Conservation (phyloP, 352 stramenopile species). For the Globisporangium irregulare region DNA sequence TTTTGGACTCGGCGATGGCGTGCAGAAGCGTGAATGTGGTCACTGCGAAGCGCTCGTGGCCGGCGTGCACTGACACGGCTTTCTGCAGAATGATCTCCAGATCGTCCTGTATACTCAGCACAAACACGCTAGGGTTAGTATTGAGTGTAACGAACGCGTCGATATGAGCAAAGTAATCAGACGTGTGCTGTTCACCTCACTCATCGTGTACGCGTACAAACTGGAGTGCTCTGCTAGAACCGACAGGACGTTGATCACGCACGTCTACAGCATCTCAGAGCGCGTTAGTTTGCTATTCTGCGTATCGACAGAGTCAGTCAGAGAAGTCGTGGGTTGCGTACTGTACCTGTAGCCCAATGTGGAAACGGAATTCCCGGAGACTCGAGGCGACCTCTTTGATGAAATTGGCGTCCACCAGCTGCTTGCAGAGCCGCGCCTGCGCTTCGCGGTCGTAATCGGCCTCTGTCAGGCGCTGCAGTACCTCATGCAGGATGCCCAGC, state of each 20-base stretch:
- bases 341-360: conserved; percentile 43
- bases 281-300: neutral
- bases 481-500: conserved; percentile 29
- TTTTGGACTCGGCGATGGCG: conserved; percentile 42
- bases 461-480: conserved; percentile 36
- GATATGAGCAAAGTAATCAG: neutral
- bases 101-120: conserved; percentile 17
- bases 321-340: neutral
- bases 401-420: conserved; percentile 43
- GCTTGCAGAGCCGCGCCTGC: conserved; percentile 28
- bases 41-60: conserved; percentile 42
- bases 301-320: neutral
- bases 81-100: conserved; percentile 49
- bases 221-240: conserved; percentile 40
- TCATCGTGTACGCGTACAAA: conserved; percentile 62
- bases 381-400: conserved; percentile 33
- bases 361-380: conserved; percentile 71
- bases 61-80: conserved; percentile 36
- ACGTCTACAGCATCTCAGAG: conserved; percentile 22
- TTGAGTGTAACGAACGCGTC: neutral
- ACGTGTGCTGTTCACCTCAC: conserved; percentile 26
- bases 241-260: conserved; percentile 42
- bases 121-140: neutral
- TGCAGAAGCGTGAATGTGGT: conserved; percentile 37
- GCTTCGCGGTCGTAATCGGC: conserved; percentile 18